Conservation (phyloP, 2,329 filamentous ascomycete genomes). For the Apiospora kogelbergensis region DNA sequence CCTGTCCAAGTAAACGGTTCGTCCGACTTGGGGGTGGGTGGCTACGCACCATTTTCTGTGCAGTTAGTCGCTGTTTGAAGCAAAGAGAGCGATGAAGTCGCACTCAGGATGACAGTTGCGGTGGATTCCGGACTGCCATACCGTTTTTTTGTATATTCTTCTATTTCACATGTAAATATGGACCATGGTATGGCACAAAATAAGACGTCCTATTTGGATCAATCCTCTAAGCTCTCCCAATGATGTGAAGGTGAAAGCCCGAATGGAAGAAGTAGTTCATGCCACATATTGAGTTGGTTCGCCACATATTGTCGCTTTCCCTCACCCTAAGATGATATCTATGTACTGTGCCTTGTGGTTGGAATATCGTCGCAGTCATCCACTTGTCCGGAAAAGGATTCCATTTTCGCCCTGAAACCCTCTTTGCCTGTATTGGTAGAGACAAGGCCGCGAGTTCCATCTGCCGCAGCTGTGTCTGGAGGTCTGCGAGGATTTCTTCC, state of each 20-base stretch:
- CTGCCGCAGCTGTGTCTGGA: not conserved
- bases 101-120: not conserved
- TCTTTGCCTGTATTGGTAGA: not conserved
- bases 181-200: not conserved
- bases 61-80: not conserved
- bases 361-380: not conserved
- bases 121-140: not conserved
- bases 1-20: constrained; percentile 24
- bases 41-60: not conserved
- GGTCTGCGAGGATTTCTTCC: not conserved
- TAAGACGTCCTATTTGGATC: not conserved
- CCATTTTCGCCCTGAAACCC: not conserved
- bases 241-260: not conserved
- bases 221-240: not conserved
- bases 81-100: not conserved
- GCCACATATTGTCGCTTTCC: not conserved
- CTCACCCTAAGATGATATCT: not conserved
- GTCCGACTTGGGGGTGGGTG: not conserved
- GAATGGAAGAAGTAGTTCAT: not conserved
- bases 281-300: not conserved
- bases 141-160: not conserved
- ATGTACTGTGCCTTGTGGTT: not conserved
- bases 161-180: not conserved
- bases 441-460: not conserved
- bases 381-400: not conserved